Evolutionary conservation across 2,329 filamentous ascomycete genomes (phyloP), one percentile per base, ranked within the genome.

Genomic region (Trichoderma afroharzianum): DNA sequence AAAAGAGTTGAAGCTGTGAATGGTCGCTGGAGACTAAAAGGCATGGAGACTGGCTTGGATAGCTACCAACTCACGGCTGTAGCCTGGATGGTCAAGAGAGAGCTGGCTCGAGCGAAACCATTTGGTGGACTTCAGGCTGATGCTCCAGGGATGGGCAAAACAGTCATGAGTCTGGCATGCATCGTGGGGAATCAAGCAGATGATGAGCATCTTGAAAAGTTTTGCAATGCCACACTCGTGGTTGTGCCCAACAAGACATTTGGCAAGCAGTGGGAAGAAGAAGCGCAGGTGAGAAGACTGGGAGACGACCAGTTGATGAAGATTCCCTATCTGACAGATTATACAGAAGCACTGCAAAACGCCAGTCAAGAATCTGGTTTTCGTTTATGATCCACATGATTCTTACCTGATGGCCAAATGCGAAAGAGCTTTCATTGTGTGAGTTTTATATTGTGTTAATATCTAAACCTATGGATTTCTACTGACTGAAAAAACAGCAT

Each of bases 141-240:
- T 75, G 85, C 85, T 24, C 90, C 91, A 88, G 90, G 90, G 0
- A 78, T 92, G 1, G 90, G 90, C 0, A 92, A 92, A 78, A 92
- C 90, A 24, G 88, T 97, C 14, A 92, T 93, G 75, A 89, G 90
- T 24, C 84, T 97, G 18, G 88, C 93, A 0, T 70, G 68, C 2
- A 63, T 70, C 4, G 7, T 63, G 11, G 68, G 68, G 1, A 70
- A 70, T 7, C 61, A 4, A 18, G 21, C 69, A 14, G 57, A 81
- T 0, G 70, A 82, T 11, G 81, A 85, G 21, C 80, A 85, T 9
- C 47, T 59, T 0, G 30, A 59, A 0, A 71, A 76, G 0, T 86
- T 79, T 76, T 84, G 82, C 79, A 72, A 74, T 0, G 72, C 75
- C 0, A 83, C 82, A 0, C 59, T 83, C 6, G 71, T 84, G 0